Base-by-base conservation (phyloP, 2,329 filamentous ascomycete genomes). In the Pestalotiopsis sp. region DNA sequence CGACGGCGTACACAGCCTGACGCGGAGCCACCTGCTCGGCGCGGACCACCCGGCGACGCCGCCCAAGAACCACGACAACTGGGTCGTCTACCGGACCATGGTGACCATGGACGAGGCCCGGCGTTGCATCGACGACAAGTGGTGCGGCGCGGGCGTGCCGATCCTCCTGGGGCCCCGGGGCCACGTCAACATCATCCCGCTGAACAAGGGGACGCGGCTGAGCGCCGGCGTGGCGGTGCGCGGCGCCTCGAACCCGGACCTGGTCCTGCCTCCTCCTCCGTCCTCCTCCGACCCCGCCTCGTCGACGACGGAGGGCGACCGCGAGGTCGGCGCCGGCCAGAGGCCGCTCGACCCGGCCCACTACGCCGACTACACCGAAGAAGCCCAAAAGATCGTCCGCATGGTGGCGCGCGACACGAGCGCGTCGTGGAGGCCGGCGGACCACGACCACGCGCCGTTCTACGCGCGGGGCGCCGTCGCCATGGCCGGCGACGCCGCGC, bases 401-500 rank as follows among this genome's bases (percentile, higher is more conserved):
- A 69, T 79, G 71, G 73, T 80, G 0, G 77, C 78, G 0, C 52
- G 45, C 14, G 76, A 78, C 69, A 77, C 75, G 4, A 77, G 72
- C 38, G 75, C 78, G 2, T 78, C 76, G 6, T 80, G 77, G 78
- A 71, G 70, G 3, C 73, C 75, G 2, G 73, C 71, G 13, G 78
- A 80, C 70, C 77, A 80, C 70, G 77, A 79, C 72, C 76, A 77
- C 61, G 78, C 78, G 41, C 77, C 78, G 0, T 75, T 68, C 36
- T 80, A 79, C 66, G 64, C 69, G 1, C 70, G 70, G 0, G 70
- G 72, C 20, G 66, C 68, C n/a, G 72, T 79, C 2, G 75, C 74
- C 20, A 74, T 80, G 52, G 52, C 79, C 59, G 78, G 78, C 56
- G 79, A 81, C 68, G 78, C 79, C 0, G 79, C 79, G 11, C 79